Evolutionary conservation across 2,329 filamentous ascomycete species (phyloP), one percentile per base, ranked within the genome.

Genomic region (Fusarium caatingaense): DNA sequence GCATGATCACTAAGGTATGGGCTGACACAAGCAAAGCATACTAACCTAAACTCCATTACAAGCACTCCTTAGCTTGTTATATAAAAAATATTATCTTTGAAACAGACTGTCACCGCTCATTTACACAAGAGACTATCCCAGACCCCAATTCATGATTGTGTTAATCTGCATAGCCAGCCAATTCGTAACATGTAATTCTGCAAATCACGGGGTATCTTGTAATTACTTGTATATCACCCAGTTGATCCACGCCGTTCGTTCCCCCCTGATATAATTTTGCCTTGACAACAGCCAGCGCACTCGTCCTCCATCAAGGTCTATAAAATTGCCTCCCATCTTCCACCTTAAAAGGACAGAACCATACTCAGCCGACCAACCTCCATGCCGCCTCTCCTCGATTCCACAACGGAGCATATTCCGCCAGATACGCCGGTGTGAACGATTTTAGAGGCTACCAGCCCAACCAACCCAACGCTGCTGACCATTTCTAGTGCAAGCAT

Each of bases 401-500:
- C 61, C 10, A 67, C 44, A 34, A 75, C 58, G 15, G 69, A 71
- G 41, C 69, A 65, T 28, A 74, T 56, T 16, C 63, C 66, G 18
- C 69, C 64, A 21, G 68, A 51, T 68, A 66, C 70, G 12, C 77
- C 74, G 5, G 75, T 71, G n/a, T 73, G 77, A 40, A 78, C 61
- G 27, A 91, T 76, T 87, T 88, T 92, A 50, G 92, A 83, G 23
- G 89, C 87, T 37, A 95, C 77, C 16, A 92, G 92, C 6, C 93
- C 92, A 5, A 97, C 78, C 28, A 96, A 82, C 1, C 93, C 90
- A 56, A 94, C 83, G 54, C 92, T 89, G 16, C 93, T 92, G 23
- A 94, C 79, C 8, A 97, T 83, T 77, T 94, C 92, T 40, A 97
- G 81, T 1, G 92, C 86, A 48, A 91, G 79, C 83, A 90, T 90